Evolutionary conservation across 1,284 basidiomycete genomes (phyloP), one percentile per base, ranked within the genome.

Genomic region (Cutaneotrichosporon cyanovorans): DNA sequence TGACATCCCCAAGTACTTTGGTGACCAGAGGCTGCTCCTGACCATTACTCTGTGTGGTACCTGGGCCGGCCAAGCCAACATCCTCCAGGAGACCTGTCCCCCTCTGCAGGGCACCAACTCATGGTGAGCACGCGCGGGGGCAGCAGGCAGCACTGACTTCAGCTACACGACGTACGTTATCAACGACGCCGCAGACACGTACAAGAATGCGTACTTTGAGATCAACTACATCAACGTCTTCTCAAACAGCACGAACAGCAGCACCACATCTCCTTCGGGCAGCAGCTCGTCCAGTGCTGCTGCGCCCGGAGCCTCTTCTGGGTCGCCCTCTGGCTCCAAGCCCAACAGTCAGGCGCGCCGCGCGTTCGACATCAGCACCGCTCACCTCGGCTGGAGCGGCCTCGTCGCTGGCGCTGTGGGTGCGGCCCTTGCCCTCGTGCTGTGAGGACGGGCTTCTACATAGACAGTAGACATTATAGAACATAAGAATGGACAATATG

Each of bases 151-250:
- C 16, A 21, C 40, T 40, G 34, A 44, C 33, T 37, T 15, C 34
- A 65, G 66, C 66, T 85, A 87, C 71, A 74, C 77, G n/a, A 80
- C 84, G 66, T 85, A 78, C 50, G 85, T 87, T 38, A 74, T 85
- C 56, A 81, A 83, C 28, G 66, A 79, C 47, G 36, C 40, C 10
- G 30, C 78, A 1, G 45, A 52, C 10, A 63, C 55, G 1, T 87
- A 82, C 70, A 75, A 78, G 61, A 77, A 77, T 43, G 84, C 85
- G 2, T 87, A 83, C 71, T 88, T 86, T 60, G 85, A 87, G 62
- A 76, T 88, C 53, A 75, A 77, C 53, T 77, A 78, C 56, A 66
- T 80, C 44, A 77, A 77, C 50, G 73, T 73, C 20, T 73, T 57
- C 54, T 62, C 63, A 5, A 59, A 52, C 38, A 32, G 32, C 20